phyloP scores from a whole-genome alignment of 192 early-diverging fungal genomes.

The Backusella luteola region DNA sequence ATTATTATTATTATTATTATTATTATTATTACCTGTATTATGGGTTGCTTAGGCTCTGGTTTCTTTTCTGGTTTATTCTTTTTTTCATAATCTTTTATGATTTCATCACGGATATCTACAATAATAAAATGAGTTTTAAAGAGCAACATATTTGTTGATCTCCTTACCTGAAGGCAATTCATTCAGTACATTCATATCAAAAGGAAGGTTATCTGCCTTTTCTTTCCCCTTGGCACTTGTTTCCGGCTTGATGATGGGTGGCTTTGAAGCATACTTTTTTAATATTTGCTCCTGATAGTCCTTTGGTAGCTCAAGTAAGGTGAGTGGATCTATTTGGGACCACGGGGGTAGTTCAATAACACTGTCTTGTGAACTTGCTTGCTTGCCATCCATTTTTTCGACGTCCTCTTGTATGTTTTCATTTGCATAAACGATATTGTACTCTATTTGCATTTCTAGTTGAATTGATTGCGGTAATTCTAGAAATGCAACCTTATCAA shows the following conservation, averaged over 20 bases:
- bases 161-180: constrained; percentile 15
- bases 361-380: constrained; percentile 15
- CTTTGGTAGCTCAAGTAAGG: constrained; percentile 38
- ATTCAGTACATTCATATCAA: constrained; percentile 1
- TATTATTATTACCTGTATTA: too few relatives aligned
- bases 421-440: not conserved
- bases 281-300: constrained; percentile 29
- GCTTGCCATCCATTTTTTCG: constrained; percentile 28
- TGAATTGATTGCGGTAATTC: constrained; percentile 31
- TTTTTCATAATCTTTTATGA: not conserved
- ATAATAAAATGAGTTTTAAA: not conserved
- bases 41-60: not conserved
- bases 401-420: not conserved
- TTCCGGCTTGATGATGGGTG: not conserved
- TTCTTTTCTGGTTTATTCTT: too few relatives aligned
- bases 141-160: not conserved
- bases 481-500: not conserved
- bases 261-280: constrained; percentile 16
- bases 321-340: constrained; percentile 48
- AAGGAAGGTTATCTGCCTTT: not conserved
- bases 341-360: constrained; percentile 34
- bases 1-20: too few relatives aligned
- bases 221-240: not conserved
- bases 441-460: constrained; percentile 29
- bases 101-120: not conserved